phyloP scores from a whole-genome alignment of 2,329 filamentous ascomycete species.

The Magnaporthiopsis poae region DNA sequence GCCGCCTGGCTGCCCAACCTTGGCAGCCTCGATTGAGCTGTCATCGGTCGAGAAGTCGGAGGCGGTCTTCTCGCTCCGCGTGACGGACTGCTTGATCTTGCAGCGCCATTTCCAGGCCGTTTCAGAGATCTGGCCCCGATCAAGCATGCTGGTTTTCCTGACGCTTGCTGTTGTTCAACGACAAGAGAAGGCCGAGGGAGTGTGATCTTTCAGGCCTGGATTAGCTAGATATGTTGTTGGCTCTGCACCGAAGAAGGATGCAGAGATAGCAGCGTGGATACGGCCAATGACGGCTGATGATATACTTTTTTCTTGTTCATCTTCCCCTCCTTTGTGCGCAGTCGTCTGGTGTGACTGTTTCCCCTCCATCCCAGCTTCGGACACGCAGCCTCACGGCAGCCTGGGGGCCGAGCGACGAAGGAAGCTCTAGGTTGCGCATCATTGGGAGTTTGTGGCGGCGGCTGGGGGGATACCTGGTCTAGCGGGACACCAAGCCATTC shows the following conservation, averaged over 20 bases:
- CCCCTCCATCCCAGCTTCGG: background rate
- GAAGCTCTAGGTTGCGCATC: too few relatives aligned
- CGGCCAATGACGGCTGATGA: background rate
- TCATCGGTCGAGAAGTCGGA: constrained; percentile 14
- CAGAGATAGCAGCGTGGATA: background rate
- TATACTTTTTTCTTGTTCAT: background rate
- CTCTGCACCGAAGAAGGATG: background rate
- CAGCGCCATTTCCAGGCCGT: constrained; percentile 18
- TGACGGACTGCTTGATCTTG: constrained; percentile 15
- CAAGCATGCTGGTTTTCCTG: background rate
- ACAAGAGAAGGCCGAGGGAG: too few relatives aligned
- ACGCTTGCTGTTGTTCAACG: background rate
- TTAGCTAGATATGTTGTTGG: background rate
- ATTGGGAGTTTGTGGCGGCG: background rate
- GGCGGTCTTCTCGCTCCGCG: constrained; percentile 16
- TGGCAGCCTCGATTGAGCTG: background rate
- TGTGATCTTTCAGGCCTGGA: background rate
- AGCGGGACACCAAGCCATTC: background rate
- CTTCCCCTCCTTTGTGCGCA: background rate
- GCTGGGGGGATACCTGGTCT: background rate
- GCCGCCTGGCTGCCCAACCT: background rate
- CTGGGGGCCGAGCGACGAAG: too few relatives aligned
- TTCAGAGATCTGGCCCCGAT: constrained; percentile 10
- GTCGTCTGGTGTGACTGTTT: background rate
- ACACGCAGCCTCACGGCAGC: background rate